These are phyloP conservation scores for Claviceps spartinae DNA, from an alignment of 2,329 filamentous ascomycete genomes.

Conservation along the genomic window DNA sequence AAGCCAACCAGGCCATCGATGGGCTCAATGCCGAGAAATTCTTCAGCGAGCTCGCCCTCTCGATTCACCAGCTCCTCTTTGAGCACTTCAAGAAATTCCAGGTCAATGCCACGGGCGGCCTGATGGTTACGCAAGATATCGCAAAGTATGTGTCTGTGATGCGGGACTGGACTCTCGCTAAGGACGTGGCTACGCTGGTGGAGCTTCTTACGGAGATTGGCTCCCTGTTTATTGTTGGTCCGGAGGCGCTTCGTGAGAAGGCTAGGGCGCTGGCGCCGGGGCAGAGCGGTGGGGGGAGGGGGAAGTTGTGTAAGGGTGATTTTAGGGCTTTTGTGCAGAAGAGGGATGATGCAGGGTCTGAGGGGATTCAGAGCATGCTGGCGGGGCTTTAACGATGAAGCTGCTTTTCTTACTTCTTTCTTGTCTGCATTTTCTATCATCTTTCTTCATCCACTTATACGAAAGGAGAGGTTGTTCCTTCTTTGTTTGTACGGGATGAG, in stretches of 20 bases:
- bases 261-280: conserved; percentile 42
- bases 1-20: conserved; percentile 57
- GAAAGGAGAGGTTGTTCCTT: background rate
- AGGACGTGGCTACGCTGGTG: conserved; percentile 54
- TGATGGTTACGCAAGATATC: conserved; percentile 94
- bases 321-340: conserved; percentile 75
- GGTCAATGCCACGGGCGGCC: conserved; percentile 81
- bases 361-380: conserved; percentile 73
- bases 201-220: conserved; percentile 89
- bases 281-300: conserved; percentile 26
- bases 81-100: conserved; percentile 92
- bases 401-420: background rate
- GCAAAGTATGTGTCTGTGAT: conserved; percentile 82
- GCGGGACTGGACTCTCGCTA: conserved; percentile 64
- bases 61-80: conserved; percentile 64
- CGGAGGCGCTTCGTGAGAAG: conserved; percentile 61
- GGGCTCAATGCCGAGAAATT: conserved; percentile 75
- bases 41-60: conserved; percentile 69
- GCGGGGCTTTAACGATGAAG: conserved; percentile 37
- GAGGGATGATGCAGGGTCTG: conserved; percentile 69
- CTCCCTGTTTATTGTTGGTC: conserved; percentile 86
- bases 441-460: background rate
- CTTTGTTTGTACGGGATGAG: too few species aligned
- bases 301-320: conserved; percentile 50
- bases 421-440: background rate